phyloP scores from a whole-genome alignment of 2,329 filamentous ascomycete genomes.

The Chaetothyriales sp. region DNA sequence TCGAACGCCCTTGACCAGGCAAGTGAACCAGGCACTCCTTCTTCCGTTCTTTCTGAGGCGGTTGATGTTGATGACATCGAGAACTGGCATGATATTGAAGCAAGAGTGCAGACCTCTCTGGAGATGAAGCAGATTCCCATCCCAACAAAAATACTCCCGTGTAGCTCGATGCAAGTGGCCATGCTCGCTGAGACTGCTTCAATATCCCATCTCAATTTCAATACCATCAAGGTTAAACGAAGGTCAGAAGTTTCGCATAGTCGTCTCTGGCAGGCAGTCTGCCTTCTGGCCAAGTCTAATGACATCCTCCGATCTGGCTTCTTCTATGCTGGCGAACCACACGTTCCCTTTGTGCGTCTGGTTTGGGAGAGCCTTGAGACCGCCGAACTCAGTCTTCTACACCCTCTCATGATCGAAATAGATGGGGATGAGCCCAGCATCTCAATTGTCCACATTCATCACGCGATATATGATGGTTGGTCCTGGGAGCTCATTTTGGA shows the following conservation, averaged over 20 bases:
- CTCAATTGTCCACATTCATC: conserved; percentile 50
- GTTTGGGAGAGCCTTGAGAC: conserved; percentile 41
- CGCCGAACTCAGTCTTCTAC: conserved; percentile 30
- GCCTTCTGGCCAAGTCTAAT: conserved; percentile 38
- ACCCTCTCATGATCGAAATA: conserved; percentile 46
- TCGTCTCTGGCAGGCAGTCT: conserved; percentile 37
- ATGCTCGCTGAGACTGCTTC: conserved; percentile 64
- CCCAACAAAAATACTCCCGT: conserved; percentile 35
- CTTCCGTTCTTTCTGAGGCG: not conserved
- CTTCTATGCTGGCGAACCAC: conserved; percentile 29
- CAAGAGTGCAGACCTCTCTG: not conserved
- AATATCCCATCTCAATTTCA: conserved; percentile 53
- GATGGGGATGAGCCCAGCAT: conserved; percentile 13
- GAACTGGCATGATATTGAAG: not conserved
- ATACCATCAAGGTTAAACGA: conserved; percentile 55
- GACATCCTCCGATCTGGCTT: conserved; percentile 64
- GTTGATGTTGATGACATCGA: not conserved
- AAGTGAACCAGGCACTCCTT: not conserved
- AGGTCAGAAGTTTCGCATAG: conserved; percentile 22
- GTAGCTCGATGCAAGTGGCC: conserved; percentile 58
- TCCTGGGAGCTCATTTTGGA: conserved; percentile 59
- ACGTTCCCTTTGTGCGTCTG: conserved; percentile 44
- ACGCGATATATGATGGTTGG: conserved; percentile 89
- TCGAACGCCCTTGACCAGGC: not conserved
- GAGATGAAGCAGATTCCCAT: conserved; percentile 34